A percentile compares a stretch with the other conserved stretches of the same genome.
Conservation (phyloP, 495 filamentous ascomycete genomes). For the Aspergillus ellipticus region DNA sequence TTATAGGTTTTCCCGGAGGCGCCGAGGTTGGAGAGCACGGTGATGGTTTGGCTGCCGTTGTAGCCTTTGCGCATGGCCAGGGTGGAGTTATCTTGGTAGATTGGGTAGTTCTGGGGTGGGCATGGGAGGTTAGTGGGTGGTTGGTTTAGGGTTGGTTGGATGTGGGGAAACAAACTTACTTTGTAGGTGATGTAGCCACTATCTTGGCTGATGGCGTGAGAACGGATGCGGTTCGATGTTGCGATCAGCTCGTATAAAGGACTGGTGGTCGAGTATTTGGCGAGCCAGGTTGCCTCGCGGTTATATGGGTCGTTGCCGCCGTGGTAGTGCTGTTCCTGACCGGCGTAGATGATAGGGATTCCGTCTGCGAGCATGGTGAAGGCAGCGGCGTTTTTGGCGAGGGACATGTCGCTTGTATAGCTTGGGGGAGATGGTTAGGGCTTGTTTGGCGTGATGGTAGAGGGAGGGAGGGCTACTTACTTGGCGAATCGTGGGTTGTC, state of each 20-base stretch:
- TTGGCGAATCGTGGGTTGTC: constrained; percentile 67
- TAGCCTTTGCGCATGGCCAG: constrained; percentile 65
- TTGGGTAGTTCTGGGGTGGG: constrained; percentile 40
- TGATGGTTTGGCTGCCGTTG: constrained; percentile 52
- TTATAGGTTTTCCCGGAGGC: constrained; percentile 38
- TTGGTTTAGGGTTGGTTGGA: background rate
- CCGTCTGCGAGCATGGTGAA: constrained; percentile 70
- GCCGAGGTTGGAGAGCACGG: constrained; percentile 59
- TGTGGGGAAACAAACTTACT: constrained; percentile 2
- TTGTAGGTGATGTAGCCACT: constrained; percentile 12
- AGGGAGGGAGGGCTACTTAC: constrained; percentile 17
- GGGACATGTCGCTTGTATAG: constrained; percentile 43
- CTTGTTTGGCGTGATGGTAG: background rate
- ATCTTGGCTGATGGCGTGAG: constrained; percentile 13
- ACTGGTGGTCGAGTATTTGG: constrained; percentile 50
- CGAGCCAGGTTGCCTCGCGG: constrained; percentile 74
- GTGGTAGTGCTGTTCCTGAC: constrained; percentile 71
- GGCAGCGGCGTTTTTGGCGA: constrained; percentile 65
- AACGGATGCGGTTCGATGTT: constrained; percentile 12
- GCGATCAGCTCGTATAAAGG: constrained; percentile 14
- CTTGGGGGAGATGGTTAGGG: constrained; percentile 30
- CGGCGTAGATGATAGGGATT: constrained; percentile 63
- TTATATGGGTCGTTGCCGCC: constrained; percentile 63
- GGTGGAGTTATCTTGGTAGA: constrained; percentile 53
- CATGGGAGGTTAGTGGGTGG: background rate